Evolutionary conservation across 768 basidiomycete species (phyloP).

Genomic region (Dacryopinax spathularia): DNA sequence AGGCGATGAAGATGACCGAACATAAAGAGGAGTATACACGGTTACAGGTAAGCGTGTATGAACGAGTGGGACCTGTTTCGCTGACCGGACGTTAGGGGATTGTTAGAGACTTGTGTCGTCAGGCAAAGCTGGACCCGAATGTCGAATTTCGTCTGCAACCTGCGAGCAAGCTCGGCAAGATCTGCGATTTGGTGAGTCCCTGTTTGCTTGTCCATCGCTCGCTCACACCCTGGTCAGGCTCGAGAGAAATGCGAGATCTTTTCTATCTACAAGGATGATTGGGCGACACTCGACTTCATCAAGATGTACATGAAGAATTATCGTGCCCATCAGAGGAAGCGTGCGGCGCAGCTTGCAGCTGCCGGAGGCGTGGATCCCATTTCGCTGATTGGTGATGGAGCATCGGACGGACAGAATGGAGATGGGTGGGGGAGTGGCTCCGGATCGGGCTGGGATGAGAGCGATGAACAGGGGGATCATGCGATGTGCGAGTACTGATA

Average conservation of each 20-base stretch:
- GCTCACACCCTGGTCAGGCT: neutral
- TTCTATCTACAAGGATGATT: neutral
- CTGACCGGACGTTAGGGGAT: neutral
- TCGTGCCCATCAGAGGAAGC: neutral
- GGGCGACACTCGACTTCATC: neutral
- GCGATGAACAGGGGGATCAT: no score
- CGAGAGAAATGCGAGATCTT: neutral
- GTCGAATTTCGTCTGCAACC: neutral
- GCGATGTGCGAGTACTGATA: no score
- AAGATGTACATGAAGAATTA: neutral
- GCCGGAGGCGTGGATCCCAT: no score
- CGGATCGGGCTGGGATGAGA: no score
- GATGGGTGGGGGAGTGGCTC: no score
- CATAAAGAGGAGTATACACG: neutral
- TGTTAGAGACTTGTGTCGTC: neutral
- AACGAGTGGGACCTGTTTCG: neutral
- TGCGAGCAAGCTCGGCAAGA: neutral
- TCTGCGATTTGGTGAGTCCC: neutral
- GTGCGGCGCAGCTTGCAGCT: no score
- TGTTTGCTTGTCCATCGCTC: neutral
- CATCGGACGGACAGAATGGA: no score
- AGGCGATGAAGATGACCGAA: neutral
- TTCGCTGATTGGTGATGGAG: no score
- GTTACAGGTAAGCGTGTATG: neutral
- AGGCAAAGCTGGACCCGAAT: neutral